Conservation (phyloP, 768 basidiomycete species). For the Mycena capillaripes region DNA sequence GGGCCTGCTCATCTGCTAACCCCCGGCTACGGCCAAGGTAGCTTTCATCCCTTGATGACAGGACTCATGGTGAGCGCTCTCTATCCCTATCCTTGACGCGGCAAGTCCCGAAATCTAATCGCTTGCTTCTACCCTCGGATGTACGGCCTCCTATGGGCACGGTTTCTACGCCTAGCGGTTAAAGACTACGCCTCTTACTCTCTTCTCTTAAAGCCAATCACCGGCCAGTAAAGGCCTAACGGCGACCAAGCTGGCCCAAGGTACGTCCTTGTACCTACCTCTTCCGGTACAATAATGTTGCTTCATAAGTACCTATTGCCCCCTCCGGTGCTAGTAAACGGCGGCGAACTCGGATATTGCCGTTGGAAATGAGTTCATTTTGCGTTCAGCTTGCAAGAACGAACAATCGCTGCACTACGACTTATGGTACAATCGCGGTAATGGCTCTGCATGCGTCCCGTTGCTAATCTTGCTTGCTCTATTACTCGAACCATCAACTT, state of each 20-base stretch:
- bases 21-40: not conserved
- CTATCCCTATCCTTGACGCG: not conserved
- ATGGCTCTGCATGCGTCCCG: conserved; percentile 10
- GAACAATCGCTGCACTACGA: not conserved
- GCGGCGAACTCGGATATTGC: conserved; percentile 16
- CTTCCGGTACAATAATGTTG: not conserved
- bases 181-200: conserved; percentile 29
- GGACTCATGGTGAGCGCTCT: not conserved
- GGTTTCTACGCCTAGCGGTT: not conserved
- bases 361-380: conserved; percentile 2
- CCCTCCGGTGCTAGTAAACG: not conserved
- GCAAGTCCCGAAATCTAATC: not conserved
- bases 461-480: not conserved
- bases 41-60: conserved; percentile 21
- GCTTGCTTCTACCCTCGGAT: conserved; percentile 28
- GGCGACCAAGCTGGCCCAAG: conserved; percentile 1
- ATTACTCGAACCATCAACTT: not conserved
- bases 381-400: not conserved
- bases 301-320: not conserved
- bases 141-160: conserved; percentile 2
- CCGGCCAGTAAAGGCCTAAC: conserved; percentile 2
- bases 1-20: not conserved
- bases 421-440: not conserved
- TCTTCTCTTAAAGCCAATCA: conserved; percentile 22
- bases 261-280: conserved; percentile 5